Base-by-base conservation (phyloP, 768 basidiomycete species). In the Tricholoma saponaceum region DNA sequence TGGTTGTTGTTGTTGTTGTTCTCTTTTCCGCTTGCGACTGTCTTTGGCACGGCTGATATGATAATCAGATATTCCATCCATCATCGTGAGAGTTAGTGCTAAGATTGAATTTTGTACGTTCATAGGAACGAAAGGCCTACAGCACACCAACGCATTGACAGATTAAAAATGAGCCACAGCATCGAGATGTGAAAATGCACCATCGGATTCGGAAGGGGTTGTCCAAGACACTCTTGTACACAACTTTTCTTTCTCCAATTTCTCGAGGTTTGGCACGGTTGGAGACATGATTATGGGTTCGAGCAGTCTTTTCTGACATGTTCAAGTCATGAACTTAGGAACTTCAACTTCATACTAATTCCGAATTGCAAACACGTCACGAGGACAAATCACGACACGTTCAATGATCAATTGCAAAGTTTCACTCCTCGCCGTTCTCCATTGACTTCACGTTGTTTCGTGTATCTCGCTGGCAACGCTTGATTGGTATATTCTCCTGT, bases 131-230 rank as follows among this genome's bases (percentile, higher is more conserved):
- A 73, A 74, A 0, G 88, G 89, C 89, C 89, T 90, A 60, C n/a
- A 53, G 13, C 51, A 35, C 28, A 44, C 51, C 37, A 33, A 30
- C 47, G 52, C 37, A 54, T 39, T 55, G 52, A 65, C 51, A 53
- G 37, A 39, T 9, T 33, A 35, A 22, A 58, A 51, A 14, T 51
- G 28, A 52, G 32, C 26, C 60, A 63, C 51, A 28, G 30, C n/a
- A 51, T 37, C 18, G 49, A 60, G 28, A 60, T 52, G 46, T 57
- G 55, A 64, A 58, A 64, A 20, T 20, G 25, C 16, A 91, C 91
- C 91, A 93, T 66, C 72, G 68, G 14, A 92, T 74, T 10, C 79
- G 78, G 63, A 88, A 87, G 2, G 91, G 91, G 58, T 82, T 92
- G 52, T 86, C 85, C 22, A 93, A 72, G 0, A 87, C 85, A 57